Base-by-base conservation (phyloP, 2,329 filamentous ascomycete species). In the Metarhizium guizhouense region DNA sequence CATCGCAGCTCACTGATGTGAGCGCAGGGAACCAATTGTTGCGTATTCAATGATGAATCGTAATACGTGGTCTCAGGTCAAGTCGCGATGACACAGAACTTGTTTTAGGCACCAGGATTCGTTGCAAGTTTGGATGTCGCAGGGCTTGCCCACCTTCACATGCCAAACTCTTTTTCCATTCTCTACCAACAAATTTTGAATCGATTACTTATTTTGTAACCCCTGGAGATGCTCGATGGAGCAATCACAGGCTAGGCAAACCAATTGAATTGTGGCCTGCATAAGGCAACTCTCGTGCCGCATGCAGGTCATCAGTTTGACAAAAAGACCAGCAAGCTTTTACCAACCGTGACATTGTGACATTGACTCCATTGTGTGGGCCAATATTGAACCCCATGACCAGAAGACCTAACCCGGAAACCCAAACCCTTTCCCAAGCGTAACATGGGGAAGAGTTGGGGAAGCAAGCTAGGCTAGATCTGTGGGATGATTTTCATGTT, bases 1-100 rank as follows among this genome's bases (percentile, higher is more conserved):
- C 56, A 67, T 67, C 43, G 62, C 68, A 25, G 67, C 63, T 51
- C 66, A 59, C 32, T 51, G 45, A 48, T 48, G 20, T 14, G 25
- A 16, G 20, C 20, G 8, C 5, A 14, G 7, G 25, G 5, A 32
- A 36, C 49, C 32, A 38, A 51, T 34, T 34, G 7, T 5, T 51
- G 32, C 49, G n/a, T 51, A 20, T 42, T 36, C 32, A 36, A 20
- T 20, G n/a, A 38, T 42, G 32, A 20, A 36, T 38, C 32, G 20
- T 36, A 11, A 30, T 30, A 30, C 20, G 45, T 48, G 18, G 45
- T 48, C 20, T 30, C 45, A 25, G 43, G 6, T 47, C 6, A 10
- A 43, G 40, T n/a, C 16, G 40, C 16, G 42, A 20, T 16, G 18
- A 20, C n/a, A 45, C n/a, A 45, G 42, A 45, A 45, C 42, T 45